Evolutionary conservation across 768 basidiomycete genomes (phyloP).

Genomic region (Tricholoma furcatifolium): DNA sequence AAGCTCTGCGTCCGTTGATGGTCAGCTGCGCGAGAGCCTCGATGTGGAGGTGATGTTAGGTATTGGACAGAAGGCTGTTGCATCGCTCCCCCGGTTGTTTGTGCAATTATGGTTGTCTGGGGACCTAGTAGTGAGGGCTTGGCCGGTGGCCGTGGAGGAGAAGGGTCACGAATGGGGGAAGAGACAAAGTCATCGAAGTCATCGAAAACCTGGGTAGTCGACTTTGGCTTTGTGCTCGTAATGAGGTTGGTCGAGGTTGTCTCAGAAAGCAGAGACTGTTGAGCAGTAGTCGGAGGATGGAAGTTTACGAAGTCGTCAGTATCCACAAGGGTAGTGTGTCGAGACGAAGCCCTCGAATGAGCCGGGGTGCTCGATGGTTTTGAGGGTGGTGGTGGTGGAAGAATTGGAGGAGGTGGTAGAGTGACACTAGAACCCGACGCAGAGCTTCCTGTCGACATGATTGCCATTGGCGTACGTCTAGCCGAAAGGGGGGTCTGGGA

Average conservation of each 20-base stretch:
- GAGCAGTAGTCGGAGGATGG: constrained; percentile 27
- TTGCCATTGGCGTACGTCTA: constrained; percentile 24
- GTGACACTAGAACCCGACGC: constrained; percentile 18
- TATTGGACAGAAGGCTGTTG: constrained; percentile 11
- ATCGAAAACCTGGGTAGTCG: constrained; percentile 16
- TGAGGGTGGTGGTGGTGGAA: constrained; percentile 23
- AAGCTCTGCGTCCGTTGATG: constrained; percentile 60
- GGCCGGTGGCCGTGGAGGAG: constrained; percentile 43
- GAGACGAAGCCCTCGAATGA: constrained; percentile 23
- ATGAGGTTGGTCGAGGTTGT: constrained; percentile 14
- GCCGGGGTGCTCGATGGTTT: constrained; percentile 27
- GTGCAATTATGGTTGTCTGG: constrained; percentile 6
- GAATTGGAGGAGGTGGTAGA: constrained; percentile 22
- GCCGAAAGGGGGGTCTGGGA: constrained; percentile 13
- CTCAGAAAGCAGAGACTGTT: constrained; percentile 14
- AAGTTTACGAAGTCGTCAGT: constrained; percentile 61
- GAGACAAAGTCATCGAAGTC: constrained; percentile 34
- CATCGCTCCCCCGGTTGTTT: neutral
- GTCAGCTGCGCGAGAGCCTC: constrained; percentile 38
- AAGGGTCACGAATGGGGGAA: constrained; percentile 41
- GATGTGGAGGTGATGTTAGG: constrained; percentile 20
- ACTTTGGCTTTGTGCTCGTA: constrained; percentile 12
- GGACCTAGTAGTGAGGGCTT: constrained; percentile 22
- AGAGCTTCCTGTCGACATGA: constrained; percentile 29
- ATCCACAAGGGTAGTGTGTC: constrained; percentile 21